phyloP scores from a whole-genome alignment of 2,329 filamentous ascomycete species.

The Elsinoe australis region DNA sequence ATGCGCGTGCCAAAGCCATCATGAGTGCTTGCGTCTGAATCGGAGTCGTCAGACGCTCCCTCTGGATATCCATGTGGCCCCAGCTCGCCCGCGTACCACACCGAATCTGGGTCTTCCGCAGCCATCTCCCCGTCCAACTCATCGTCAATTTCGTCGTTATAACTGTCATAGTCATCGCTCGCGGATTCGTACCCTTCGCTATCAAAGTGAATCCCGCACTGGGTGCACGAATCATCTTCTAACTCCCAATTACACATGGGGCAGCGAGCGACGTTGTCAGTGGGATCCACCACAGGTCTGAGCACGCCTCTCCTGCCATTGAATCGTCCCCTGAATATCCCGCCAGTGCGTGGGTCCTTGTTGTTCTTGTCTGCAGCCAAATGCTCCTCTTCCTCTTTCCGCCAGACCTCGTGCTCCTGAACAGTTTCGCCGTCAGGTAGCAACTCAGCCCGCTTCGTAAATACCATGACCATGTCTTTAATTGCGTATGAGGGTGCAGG shows the following conservation, averaged over 20 bases:
- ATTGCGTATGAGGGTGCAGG: constrained; percentile 60
- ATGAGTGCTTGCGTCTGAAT: neutral
- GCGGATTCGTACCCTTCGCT: constrained; percentile 42
- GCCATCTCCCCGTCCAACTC: constrained; percentile 30
- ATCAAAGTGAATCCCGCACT: constrained; percentile 47
- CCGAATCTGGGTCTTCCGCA: constrained; percentile 36
- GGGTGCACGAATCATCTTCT: constrained; percentile 50
- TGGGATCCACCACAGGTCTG: constrained; percentile 45
- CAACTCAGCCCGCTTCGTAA: constrained; percentile 53
- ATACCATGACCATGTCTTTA: constrained; percentile 56
- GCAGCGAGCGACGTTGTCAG: constrained; percentile 56
- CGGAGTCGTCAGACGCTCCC: neutral
- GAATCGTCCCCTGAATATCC: constrained; percentile 58
- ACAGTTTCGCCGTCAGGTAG: constrained; percentile 56
- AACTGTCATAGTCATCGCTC: constrained; percentile 35
- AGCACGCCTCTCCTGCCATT: constrained; percentile 28
- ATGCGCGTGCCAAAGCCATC: neutral
- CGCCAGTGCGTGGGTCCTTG: constrained; percentile 42
- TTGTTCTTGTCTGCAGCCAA: constrained; percentile 55
- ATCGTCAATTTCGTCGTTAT: constrained; percentile 22
- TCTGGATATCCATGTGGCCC: no score
- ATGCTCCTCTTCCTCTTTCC: constrained; percentile 51
- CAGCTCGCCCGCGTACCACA: no score
- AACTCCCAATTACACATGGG: constrained; percentile 57
- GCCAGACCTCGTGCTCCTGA: constrained; percentile 51